phyloP scores from a whole-genome alignment of 179 eudicot species.

The Actinidia polygama region DNA sequence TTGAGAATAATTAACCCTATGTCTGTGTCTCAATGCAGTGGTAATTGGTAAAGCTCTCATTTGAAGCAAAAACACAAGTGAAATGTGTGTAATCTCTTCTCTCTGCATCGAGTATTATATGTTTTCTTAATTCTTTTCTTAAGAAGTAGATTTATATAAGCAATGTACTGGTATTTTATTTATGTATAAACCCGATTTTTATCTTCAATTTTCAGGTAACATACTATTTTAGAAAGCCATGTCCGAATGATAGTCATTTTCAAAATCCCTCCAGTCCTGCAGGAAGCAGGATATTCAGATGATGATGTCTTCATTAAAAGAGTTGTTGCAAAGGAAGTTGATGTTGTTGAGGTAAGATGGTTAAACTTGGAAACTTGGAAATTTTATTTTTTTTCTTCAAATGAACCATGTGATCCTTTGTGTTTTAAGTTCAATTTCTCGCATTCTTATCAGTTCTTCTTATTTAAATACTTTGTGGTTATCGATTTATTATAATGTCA shows the following conservation, averaged over 20 bases:
- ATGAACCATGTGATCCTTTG: background rate
- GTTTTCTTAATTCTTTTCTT: conserved; percentile 10
- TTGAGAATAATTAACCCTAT: no score
- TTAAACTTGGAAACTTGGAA: background rate
- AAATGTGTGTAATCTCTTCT: no score
- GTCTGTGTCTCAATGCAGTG: no score
- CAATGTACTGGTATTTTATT: background rate
- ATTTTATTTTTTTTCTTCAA: background rate
- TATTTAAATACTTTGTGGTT: no score
- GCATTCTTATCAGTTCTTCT: background rate
- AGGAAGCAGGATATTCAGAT: conserved; percentile 84
- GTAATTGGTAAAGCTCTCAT: no score
- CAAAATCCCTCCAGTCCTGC: conserved; percentile 91
- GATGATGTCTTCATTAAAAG: conserved; percentile 93
- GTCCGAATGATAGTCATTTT: conserved; percentile 95
- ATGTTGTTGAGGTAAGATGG: conserved; percentile 76
- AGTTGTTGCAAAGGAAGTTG: conserved; percentile 90
- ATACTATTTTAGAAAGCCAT: conserved; percentile 88
- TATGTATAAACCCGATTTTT: conserved; percentile 22
- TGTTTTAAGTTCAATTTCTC: no score
- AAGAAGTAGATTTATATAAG: background rate
- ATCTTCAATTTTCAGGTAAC: conserved; percentile 63
- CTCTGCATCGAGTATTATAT: no score
- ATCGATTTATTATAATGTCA: no score
- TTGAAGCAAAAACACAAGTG: no score